These are phyloP conservation scores for Daldinia vernicosa DNA, from an alignment of 495 filamentous ascomycete species.

Conservation along the genomic window DNA sequence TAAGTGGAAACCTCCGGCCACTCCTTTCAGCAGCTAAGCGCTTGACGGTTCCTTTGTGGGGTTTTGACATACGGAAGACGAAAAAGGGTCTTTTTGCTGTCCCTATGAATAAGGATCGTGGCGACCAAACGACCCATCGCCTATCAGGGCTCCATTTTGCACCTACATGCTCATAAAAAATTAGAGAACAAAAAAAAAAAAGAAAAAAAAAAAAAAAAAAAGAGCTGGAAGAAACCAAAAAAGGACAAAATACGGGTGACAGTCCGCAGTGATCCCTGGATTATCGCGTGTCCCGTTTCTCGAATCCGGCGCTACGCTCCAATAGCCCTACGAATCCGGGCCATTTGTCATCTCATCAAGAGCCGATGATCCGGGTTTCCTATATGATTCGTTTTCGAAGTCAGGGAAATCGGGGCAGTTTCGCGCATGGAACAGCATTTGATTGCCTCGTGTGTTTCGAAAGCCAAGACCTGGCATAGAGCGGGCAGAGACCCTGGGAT, in stretches of 20 bases:
- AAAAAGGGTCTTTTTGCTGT: slow-evolving; percentile 10
- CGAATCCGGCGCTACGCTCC: slow-evolving; percentile 26
- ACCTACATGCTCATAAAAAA: no score
- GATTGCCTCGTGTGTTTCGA: slow-evolving; percentile 19
- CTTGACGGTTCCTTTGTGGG: slow-evolving; percentile 35
- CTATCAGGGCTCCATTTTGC: slow-evolving; percentile 2
- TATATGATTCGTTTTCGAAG: background rate
- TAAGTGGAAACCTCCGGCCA: slow-evolving; percentile 36
- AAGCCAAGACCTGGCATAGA: slow-evolving; percentile 23
- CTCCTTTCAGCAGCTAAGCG: slow-evolving; percentile 33
- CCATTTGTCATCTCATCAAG: slow-evolving; percentile 26
- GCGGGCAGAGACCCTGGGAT: slow-evolving; percentile 20
- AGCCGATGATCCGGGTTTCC: slow-evolving; percentile 34
- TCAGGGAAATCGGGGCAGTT: slow-evolving; percentile 1
- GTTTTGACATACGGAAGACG: slow-evolving; percentile 21
- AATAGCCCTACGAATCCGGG: slow-evolving; percentile 36
- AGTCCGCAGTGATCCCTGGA: slow-evolving; percentile 12
- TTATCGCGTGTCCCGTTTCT: slow-evolving; percentile 33
- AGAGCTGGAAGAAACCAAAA: background rate
- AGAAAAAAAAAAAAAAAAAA: background rate
- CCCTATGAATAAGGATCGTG: slow-evolving; percentile 5
- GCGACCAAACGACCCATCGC: slow-evolving; percentile 14
- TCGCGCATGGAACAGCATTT: slow-evolving; percentile 18
- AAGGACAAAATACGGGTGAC: slow-evolving; percentile 3
- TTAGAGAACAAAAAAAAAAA: background rate